A percentile compares a stretch with the other conserved stretches of the same genome.
Conservation (phyloP, 345 rosid species). For the Eucalyptus tenuipes region DNA sequence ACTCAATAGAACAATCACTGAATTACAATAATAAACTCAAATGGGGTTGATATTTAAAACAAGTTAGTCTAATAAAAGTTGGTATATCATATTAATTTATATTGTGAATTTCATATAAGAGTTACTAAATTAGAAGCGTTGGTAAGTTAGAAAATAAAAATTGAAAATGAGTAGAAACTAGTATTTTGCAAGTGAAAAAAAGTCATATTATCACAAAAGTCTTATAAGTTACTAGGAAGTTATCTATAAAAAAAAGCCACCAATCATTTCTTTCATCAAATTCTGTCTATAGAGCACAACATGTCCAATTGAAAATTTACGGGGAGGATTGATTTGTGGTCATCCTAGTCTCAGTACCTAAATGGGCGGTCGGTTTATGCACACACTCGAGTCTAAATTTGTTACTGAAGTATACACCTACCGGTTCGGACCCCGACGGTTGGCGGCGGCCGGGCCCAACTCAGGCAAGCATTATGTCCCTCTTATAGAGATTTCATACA, state of each 20-base stretch:
- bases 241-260: too few relatives aligned
- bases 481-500: neutral
- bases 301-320: neutral
- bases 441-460: neutral
- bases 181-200: accelerated
- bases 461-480: neutral
- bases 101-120: neutral
- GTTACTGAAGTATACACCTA: neutral
- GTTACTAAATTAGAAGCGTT: neutral
- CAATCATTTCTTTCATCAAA: neutral
- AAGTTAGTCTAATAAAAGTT: neutral
- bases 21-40: neutral
- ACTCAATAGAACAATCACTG: neutral
- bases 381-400: neutral
- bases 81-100: neutral
- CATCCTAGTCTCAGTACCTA: neutral
- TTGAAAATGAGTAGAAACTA: neutral
- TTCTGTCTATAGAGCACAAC: neutral
- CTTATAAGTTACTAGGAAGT: too few relatives aligned
- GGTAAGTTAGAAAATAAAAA: neutral
- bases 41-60: neutral
- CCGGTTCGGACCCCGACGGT: neutral
- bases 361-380: neutral
- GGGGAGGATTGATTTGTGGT: neutral
- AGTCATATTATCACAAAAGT: too few relatives aligned